Conservation (phyloP, 345 rosid species). For the Populus simonii region DNA sequence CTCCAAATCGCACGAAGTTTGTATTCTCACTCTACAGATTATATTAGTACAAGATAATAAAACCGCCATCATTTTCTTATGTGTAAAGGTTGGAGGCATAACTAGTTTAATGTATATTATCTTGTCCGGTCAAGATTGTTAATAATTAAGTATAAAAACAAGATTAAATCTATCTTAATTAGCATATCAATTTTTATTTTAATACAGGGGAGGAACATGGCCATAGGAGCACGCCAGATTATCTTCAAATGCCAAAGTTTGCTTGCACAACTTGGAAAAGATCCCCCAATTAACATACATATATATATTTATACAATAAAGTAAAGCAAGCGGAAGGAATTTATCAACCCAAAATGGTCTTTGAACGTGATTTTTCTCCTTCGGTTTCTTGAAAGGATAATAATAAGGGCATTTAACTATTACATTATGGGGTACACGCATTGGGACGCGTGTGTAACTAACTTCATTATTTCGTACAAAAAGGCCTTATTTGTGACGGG, state of each 20-base stretch:
- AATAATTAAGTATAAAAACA: too few relatives aligned
- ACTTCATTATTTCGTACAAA: slow-evolving; percentile 10
- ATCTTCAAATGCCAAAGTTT: slow-evolving; percentile 1
- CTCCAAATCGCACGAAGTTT: too few relatives aligned
- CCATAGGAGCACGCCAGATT: not conserved
- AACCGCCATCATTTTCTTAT: too few relatives aligned
- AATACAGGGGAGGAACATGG: not conserved
- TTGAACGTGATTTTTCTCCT: too few relatives aligned
- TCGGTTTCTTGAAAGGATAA: too few relatives aligned
- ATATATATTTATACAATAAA: not conserved
- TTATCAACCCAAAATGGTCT: not conserved
- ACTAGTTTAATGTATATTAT: too few relatives aligned
- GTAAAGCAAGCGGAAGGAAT: not conserved
- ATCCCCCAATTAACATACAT: not conserved
- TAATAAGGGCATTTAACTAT: not conserved
- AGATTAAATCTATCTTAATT: too few relatives aligned
- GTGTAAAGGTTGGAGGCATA: too few relatives aligned
- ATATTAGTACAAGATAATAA: too few relatives aligned
- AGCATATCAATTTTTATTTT: too few relatives aligned
- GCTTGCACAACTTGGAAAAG: slow-evolving; percentile 3
- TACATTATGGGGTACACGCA: slow-evolving; percentile 27
- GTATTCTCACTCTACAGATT: too few relatives aligned
- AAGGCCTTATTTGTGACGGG: slow-evolving; percentile 1
- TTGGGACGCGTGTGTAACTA: slow-evolving; percentile 22
- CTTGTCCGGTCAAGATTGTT: too few relatives aligned